Evolutionary conservation across 345 rosid genomes (phyloP), one percentile per base, ranked within the genome.

Genomic region (Euphorbia lathyris): DNA sequence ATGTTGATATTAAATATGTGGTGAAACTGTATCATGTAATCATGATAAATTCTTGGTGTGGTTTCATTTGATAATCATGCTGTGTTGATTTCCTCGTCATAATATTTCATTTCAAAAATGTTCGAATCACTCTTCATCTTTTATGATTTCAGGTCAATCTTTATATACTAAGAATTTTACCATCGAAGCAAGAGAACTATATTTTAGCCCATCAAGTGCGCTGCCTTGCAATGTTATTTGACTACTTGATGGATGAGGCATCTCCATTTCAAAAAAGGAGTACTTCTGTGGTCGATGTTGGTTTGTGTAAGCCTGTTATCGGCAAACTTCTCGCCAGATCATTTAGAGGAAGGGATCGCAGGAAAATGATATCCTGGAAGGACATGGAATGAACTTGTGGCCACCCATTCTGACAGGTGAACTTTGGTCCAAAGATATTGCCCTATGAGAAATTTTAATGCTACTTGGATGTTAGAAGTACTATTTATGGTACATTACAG

Each of bases 291-390:
- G 76, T 88, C 59, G 97, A 92, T 82, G 86, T 87, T 19, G 94
- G 99, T 23, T 80, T 87, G 82, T 87, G 96, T 59, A 87, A 86
- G 80, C 99, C 97, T 65, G 87, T 86, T 7, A 75, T 69, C 10
- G 96, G 96, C 52, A 83, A 71, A 67, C 89, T 92, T 74, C 83
- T 95, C n/a, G 82, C 85, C 45, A 86, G 99, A 82, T 84, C 96
- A 67, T 86, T 82, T 42, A 83, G 99, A 74, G 98, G 98, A 56
- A 86, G 96, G 80, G 98, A 95, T 79, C 86, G 86, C 10, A 84
- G 97, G 76, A 95, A 84, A 82, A 92, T 95, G 85, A 88, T 92
- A 61, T 89, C 96, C 42, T 90, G 97, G 98, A 92, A 90, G 79
- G 92, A 81, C 72, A 76, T 72, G 79, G 90, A 82, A 55, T 87